phyloP scores from a whole-genome alignment of 495 filamentous ascomycete genomes.

The Aspergillus taichungensis region DNA sequence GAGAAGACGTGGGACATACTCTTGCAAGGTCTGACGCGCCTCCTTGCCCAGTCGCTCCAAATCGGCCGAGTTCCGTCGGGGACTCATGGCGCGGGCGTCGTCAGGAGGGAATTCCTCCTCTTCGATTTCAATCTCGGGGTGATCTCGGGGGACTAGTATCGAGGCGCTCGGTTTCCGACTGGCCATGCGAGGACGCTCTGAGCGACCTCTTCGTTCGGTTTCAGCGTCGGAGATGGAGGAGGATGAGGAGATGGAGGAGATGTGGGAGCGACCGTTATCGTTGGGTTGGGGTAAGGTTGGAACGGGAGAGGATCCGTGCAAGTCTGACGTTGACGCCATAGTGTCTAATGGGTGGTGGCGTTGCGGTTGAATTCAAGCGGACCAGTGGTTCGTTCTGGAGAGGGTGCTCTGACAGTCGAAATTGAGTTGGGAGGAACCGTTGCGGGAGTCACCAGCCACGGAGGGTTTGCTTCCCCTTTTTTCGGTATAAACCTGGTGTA shows the following conservation, averaged over 20 bases:
- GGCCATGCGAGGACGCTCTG: conserved; percentile 43
- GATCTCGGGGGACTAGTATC: conserved; percentile 70
- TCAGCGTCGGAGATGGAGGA: conserved; percentile 43
- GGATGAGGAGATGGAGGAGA: conserved; percentile 35
- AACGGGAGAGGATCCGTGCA: conserved; percentile 36
- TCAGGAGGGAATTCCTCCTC: conserved; percentile 66
- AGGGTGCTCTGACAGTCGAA: conserved; percentile 1
- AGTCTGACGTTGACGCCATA: conserved; percentile 34
- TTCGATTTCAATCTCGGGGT: conserved; percentile 55
- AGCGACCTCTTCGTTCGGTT: conserved; percentile 34
- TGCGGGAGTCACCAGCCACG: conserved; percentile 1
- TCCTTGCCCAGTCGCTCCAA: conserved; percentile 76
- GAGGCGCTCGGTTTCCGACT: conserved; percentile 71
- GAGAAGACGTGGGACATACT: conserved; percentile 38
- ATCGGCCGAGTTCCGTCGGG: conserved; percentile 80
- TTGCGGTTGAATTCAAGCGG: conserved; percentile 9
- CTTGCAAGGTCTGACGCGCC: conserved; percentile 57
- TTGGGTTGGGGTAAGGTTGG: conserved; percentile 35
- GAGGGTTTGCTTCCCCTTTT: too few species aligned
- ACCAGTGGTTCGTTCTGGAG: conserved; percentile 7
- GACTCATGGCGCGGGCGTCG: conserved; percentile 92
- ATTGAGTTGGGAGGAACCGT: conserved; percentile 1
- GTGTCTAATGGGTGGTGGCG: conserved; percentile 13
- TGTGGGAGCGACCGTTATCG: conserved; percentile 36
- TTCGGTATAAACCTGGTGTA: too few species aligned